Percentiles rank a stretch among this genome's conserved stretches.
phyloP scores from a whole-genome alignment of 2,329 filamentous ascomycete genomes.

The Talaromyces amestolkiae region DNA sequence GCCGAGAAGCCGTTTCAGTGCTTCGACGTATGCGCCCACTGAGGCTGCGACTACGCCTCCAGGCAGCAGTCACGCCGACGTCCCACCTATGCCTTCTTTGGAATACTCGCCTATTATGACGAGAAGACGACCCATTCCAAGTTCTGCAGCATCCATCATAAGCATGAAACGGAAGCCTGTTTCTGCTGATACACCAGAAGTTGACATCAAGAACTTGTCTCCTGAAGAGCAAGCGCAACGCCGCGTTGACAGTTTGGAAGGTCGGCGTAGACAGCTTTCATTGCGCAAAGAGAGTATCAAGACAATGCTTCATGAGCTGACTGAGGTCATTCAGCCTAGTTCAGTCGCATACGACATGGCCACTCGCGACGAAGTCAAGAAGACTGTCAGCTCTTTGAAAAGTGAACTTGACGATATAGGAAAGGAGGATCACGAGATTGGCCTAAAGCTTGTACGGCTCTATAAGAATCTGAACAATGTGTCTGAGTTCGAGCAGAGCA shows the following conservation, averaged over 20 bases:
- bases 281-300: slow-evolving; percentile 70
- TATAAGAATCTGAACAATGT: slow-evolving; percentile 73
- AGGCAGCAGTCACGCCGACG: slow-evolving; percentile 29
- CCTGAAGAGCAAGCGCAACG: slow-evolving; percentile 61
- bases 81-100: slow-evolving; percentile 33
- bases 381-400: slow-evolving; percentile 65
- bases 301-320: slow-evolving; percentile 72
- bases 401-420: slow-evolving; percentile 69
- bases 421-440: slow-evolving; percentile 74
- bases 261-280: slow-evolving; percentile 62
- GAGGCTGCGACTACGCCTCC: slow-evolving; percentile 19
- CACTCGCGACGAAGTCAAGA: slow-evolving; percentile 54
- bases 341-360: slow-evolving; percentile 67
- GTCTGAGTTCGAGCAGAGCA: slow-evolving; percentile 51
- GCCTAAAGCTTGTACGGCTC: slow-evolving; percentile 69
- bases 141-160: slow-evolving; percentile 31
- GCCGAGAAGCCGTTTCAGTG: slow-evolving; percentile 61
- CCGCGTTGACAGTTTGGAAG: slow-evolving; percentile 65
- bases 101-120: slow-evolving; percentile 38
- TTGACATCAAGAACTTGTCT: slow-evolving; percentile 29
- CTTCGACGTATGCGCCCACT: slow-evolving; percentile 15
- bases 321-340: slow-evolving; percentile 69
- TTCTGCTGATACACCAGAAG: slow-evolving; percentile 24
- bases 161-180: slow-evolving; percentile 43
- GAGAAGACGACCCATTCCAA: slow-evolving; percentile 40